phyloP scores from a whole-genome alignment of 1,139 yeast genomes.

The Zygosaccharomyces sapae region DNA sequence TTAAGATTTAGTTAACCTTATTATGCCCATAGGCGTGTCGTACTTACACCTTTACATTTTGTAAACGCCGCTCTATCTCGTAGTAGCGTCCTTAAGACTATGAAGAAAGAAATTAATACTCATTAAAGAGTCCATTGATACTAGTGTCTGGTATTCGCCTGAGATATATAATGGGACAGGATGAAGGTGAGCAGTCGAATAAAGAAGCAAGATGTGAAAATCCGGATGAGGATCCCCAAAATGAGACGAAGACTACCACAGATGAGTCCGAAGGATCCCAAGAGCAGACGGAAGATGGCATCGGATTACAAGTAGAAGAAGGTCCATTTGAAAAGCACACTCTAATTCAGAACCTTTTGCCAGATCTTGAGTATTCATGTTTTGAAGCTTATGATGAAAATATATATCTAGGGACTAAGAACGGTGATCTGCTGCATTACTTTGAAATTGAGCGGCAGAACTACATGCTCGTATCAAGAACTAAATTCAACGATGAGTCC shows the following conservation, averaged over 20 bases:
- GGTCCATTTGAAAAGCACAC: conserved; percentile 26
- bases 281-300: neutral
- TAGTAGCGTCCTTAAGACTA: too few relatives aligned
- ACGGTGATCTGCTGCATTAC: conserved; percentile 73
- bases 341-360: conserved; percentile 28
- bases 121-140: too few relatives aligned
- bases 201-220: neutral
- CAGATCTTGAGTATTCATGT: conserved; percentile 40
- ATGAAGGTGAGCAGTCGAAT: neutral
- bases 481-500: conserved; percentile 42
- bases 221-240: neutral
- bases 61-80: neutral
- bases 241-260: too few relatives aligned
- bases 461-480: conserved; percentile 57
- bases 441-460: conserved; percentile 60
- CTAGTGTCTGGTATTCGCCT: too few relatives aligned
- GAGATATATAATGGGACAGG: conserved; percentile 4
- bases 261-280: too few relatives aligned
- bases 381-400: conserved; percentile 59
- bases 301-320: conserved; percentile 4
- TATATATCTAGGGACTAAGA: conserved; percentile 69
- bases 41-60: conserved; percentile 1
- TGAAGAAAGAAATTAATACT: too few relatives aligned
- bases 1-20: neutral
- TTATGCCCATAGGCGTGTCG: neutral